Evolutionary conservation across 2,329 filamentous ascomycete genomes (phyloP).

Genomic region (Cercospora sp.): DNA sequence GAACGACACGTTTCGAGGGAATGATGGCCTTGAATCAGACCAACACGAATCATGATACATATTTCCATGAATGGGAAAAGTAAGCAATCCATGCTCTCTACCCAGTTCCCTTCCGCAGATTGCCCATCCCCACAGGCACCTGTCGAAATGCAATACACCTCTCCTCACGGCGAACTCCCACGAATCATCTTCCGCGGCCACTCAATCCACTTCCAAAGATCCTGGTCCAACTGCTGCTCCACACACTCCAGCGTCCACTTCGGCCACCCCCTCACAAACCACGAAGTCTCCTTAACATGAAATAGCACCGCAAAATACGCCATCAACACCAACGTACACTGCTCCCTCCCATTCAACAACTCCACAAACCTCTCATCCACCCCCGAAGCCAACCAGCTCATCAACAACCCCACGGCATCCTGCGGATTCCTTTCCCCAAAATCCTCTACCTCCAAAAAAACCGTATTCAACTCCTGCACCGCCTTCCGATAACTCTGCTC

Average conservation of each 20-base stretch:
- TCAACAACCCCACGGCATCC: neutral
- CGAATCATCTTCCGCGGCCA: constrained; percentile 19
- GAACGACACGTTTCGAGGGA: neutral
- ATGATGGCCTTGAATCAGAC: neutral
- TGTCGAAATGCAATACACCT: neutral
- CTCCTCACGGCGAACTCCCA: neutral
- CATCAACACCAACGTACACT: constrained; percentile 19
- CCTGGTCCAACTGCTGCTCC: no score
- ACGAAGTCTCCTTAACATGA: constrained; percentile 12
- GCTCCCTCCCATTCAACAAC: constrained; percentile 16
- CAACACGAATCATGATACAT: neutral
- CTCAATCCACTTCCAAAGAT: constrained; percentile 18
- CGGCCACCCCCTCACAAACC: constrained; percentile 21
- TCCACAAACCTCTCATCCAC: constrained; percentile 12
- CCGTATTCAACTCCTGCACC: constrained; percentile 18
- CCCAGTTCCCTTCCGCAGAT: neutral
- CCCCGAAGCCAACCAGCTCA: neutral
- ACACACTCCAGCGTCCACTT: constrained; percentile 23
- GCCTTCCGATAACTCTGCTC: constrained; percentile 13
- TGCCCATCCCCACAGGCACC: neutral
- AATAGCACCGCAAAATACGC: constrained; percentile 23
- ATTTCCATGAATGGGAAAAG: neutral
- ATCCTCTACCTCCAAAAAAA: constrained; percentile 14
- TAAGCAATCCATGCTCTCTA: neutral
- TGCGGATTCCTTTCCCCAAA: constrained; percentile 2